Base-by-base conservation (phyloP, 2,329 filamentous ascomycete genomes). In the Neodidymelliopsis sp. region DNA sequence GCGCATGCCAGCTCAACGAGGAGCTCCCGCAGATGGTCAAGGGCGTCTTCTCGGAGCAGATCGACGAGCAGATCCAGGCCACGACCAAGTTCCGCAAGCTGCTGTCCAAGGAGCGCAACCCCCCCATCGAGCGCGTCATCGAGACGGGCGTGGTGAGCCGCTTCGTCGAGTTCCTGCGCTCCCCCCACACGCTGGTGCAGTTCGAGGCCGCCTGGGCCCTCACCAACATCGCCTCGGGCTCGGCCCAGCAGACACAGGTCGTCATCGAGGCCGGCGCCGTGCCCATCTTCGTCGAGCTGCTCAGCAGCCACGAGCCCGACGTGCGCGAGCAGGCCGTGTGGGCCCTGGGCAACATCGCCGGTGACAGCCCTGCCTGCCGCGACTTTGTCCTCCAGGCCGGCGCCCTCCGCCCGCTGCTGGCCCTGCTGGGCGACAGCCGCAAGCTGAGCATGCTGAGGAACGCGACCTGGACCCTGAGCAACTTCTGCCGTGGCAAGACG, bases 391-490 rank as follows among this genome's bases (percentile, higher is more conserved):
- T 99, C 49, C 87, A 87, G 74, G 91, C 90, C 60, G 92, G 92
- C 67, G 94, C 94, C 56, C 84, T 99, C 41, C 91, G 91, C 75
- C 94, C 94, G 41, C 83, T 99, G 48, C 84, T 99, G 48, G 85
- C 85, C 69, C 84, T 99, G 33, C 86, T 99, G 48, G 93, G 93
- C 44, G 94, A 99, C 75, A 97, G 94, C 80, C 91, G 94, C 70
- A 99, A 99, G 83, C 81, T 99, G 49, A 97, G 92, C 83, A 99
- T 99, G 94, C 87, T 99, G 41, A 85, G 94, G 63, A 99, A 99
- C 74, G 94, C 94, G 25, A 99, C 94, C 18, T 99, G 94, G 94
- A 99, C 94, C 33, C 81, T 99, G 48, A 97, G 94, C 84, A 99
- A 99, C 82, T 99, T 99, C 80, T 99, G 94, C 81, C 91, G 94